Evolutionary conservation across 768 basidiomycete species (phyloP).

Genomic region (Chalciporus sphaerocephalus): DNA sequence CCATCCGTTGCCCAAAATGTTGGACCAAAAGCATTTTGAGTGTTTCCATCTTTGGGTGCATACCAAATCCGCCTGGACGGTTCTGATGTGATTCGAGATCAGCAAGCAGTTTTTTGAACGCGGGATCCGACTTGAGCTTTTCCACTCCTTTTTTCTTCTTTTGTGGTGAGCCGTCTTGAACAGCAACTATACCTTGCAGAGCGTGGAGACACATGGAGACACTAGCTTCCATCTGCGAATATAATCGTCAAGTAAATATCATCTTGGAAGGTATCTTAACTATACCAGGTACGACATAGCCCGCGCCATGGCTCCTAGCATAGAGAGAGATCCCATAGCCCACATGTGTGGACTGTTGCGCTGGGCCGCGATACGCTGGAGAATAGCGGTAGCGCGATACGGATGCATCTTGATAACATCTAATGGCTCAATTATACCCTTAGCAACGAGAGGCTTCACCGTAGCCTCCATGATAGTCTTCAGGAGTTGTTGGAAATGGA

Average conservation of each 20-base stretch:
- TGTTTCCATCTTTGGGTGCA: constrained; percentile 92
- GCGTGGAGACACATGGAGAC: constrained; percentile 70
- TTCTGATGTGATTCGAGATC: constrained; percentile 61
- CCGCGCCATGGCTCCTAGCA: constrained; percentile 60
- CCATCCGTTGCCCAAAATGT: constrained; percentile 54
- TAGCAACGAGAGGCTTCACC: constrained; percentile 33
- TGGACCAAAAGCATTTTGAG: constrained; percentile 69
- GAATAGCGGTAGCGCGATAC: constrained; percentile 48
- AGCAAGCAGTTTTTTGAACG: constrained; percentile 60
- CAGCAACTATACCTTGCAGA: constrained; percentile 49
- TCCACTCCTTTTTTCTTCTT: constrained; percentile 37
- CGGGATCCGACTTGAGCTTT: constrained; percentile 48
- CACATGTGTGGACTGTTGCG: constrained; percentile 36
- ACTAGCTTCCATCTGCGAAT: constrained; percentile 72
- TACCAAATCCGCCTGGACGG: constrained; percentile 43
- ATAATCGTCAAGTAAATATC: neutral
- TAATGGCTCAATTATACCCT: constrained; percentile 45
- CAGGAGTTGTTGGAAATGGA: constrained; percentile 62
- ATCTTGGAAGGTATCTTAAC: neutral
- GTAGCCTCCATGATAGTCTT: constrained; percentile 65
- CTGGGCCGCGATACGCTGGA: constrained; percentile 37
- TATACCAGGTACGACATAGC: constrained; percentile 87
- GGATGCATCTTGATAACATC: constrained; percentile 66
- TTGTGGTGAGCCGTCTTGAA: constrained; percentile 28
- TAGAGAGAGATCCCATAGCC: constrained; percentile 48